Percentiles rank a stretch among this genome's conserved stretches.
Conservation (phyloP, 352 stramenopile species). For the Pythium vanterpoolii region DNA sequence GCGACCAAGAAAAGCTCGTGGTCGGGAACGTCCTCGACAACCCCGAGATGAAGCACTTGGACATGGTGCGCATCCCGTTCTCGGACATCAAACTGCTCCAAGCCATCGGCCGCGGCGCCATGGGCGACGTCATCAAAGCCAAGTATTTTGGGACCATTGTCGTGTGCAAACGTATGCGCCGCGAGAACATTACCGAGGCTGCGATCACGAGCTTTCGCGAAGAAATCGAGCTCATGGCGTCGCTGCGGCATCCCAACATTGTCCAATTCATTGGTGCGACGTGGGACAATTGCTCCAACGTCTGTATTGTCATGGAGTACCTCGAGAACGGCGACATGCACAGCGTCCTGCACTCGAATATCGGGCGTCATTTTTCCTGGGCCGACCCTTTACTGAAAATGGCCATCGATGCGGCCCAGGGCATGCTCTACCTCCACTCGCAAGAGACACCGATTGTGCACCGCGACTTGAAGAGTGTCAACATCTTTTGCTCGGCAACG, state of each 20-base stretch:
- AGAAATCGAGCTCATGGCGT: conserved; percentile 86
- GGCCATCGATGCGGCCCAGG: conserved; percentile 79
- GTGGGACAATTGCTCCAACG: conserved; percentile 86
- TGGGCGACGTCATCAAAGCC: conserved; percentile 88
- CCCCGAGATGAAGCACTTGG: conserved; percentile 71
- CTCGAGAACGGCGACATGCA: conserved; percentile 90
- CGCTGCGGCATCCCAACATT: conserved; percentile 83
- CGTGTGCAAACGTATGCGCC: conserved; percentile 85
- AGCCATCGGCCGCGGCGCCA: conserved; percentile 72
- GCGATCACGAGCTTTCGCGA: conserved; percentile 78
- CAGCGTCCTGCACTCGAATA: conserved; percentile 72
- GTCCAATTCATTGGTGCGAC: conserved; percentile 88
- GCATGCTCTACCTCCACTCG: conserved; percentile 87
- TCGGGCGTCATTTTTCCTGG: conserved; percentile 84
- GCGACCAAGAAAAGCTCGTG: conserved; percentile 67
- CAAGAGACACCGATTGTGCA: conserved; percentile 82
- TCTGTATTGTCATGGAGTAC: conserved; percentile 90
- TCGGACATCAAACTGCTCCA: conserved; percentile 78
- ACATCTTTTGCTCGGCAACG: conserved; percentile 84
- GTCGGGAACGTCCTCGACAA: conserved; percentile 65
- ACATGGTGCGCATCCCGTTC: conserved; percentile 83
- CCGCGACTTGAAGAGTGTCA: conserved; percentile 87
- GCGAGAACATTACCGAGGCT: conserved; percentile 72
- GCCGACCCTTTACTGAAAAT: conserved; percentile 85
- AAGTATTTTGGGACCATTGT: conserved; percentile 86